Evolutionary conservation across 805 yeast genomes (phyloP).

Genomic region (Starmerella apis): DNA sequence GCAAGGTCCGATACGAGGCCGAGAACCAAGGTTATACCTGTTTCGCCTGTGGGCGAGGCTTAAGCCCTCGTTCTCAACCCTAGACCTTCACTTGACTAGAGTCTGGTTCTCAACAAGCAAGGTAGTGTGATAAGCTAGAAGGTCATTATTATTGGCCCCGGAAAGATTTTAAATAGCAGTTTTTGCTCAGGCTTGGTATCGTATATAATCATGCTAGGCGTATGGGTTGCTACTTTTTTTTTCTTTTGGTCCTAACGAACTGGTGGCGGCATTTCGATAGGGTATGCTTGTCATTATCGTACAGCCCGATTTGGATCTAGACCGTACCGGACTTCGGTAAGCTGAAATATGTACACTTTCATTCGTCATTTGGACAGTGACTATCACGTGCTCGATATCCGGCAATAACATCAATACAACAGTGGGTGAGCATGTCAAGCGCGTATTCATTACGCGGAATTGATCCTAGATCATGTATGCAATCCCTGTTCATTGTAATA

Average conservation of each 20-base stretch:
- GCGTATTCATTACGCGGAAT: background rate
- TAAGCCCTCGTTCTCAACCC: background rate
- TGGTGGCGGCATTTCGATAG: background rate
- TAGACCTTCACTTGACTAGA: background rate
- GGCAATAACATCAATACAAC: background rate
- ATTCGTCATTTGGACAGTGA: background rate
- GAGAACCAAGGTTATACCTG: background rate
- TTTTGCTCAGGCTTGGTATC: no score
- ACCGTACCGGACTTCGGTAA: constrained; percentile 3
- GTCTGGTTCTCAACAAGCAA: background rate
- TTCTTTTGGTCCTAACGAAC: no score
- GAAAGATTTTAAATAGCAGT: no score
- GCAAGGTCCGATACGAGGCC: background rate
- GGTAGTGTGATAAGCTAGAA: no score
- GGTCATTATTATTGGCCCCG: no score
- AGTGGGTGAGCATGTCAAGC: background rate
- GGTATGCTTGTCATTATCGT: background rate
- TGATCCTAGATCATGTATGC: background rate
- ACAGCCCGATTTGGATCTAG: background rate
- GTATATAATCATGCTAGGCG: no score
- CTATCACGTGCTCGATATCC: background rate
- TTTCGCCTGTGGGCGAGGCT: constrained; percentile 3
- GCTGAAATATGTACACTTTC: background rate
- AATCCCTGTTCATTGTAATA: no score
- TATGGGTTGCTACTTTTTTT: no score